Base-by-base conservation (phyloP, 495 filamentous ascomycete genomes). In the Clohesyomyces aquaticus region DNA sequence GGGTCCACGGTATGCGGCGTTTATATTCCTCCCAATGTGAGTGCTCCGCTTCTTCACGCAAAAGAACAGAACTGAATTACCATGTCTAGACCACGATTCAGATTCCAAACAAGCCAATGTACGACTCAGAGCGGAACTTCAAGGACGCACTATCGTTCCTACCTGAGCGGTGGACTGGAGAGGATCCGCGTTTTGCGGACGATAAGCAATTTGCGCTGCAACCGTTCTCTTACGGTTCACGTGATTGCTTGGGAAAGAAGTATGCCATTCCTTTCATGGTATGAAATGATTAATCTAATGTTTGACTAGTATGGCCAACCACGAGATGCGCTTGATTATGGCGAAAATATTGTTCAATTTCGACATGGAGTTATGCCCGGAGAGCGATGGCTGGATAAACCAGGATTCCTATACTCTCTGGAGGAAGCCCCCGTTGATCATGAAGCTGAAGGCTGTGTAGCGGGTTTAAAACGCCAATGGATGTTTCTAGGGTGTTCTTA, bases 351-450 rank as follows among this genome's bases (percentile, higher is more conserved):
- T 77, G 0, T 68, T 67, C 51, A 61, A 69, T 22, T 74, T 77
- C 46, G 73, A 77, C 46, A 16, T 74, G 2, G 54, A 68, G 43
- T 59, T 77, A 16, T 70, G 66, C 32, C 62, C 67, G 4, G 72
- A 77, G 52, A 69, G 63, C 45, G 38, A 69, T 35, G 49, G 67
- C 28, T 77, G 74, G 74, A 51, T 14, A 0, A 55, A 73, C 16
- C 73, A 74, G 66, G 41, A 58, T 9, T 42, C 63, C 6, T 76
- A 56, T 43, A 67, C 47, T 8, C 41, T 76, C 42, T 83, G 81
- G 81, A 72, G 80, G 52, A 82, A 80, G 67, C 74, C 69, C 9
- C 70, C 74, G 12, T 51, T 77, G 47, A 57, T 69, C 27, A 25
- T 21, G 6, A 65, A 60, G 47, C 22, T 69, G 43, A 65, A 53